These are phyloP conservation scores for Amanita fuliginea DNA, from an alignment of 768 basidiomycete species.

Conservation along the genomic window DNA sequence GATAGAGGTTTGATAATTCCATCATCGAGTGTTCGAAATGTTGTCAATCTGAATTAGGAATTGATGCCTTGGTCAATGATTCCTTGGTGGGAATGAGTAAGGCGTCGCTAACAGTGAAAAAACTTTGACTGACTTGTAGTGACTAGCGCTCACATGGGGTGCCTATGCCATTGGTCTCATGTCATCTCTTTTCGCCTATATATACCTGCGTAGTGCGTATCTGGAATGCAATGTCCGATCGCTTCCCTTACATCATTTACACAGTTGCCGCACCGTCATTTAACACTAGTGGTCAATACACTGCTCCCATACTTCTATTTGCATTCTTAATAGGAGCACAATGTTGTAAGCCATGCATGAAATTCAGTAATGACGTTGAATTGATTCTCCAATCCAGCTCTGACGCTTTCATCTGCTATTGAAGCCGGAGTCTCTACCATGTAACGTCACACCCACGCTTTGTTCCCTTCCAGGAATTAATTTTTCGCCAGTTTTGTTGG, in stretches of 20 bases:
- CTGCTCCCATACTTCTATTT: conserved; percentile 66
- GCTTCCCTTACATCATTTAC: background rate
- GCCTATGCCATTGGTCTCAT: conserved; percentile 67
- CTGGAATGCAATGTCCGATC: background rate
- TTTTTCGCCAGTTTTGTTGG: conserved; percentile 55
- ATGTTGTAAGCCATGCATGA: conserved; percentile 39
- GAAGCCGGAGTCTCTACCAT: conserved; percentile 87
- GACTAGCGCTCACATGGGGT: conserved; percentile 64
- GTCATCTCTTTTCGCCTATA: conserved; percentile 64
- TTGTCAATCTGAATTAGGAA: conserved; percentile 20
- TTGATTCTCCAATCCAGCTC: conserved; percentile 24
- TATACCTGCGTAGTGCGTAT: conserved; percentile 60
- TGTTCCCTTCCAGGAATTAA: background rate
- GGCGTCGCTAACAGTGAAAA: conserved; percentile 12
- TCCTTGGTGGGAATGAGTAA: conserved; percentile 69
- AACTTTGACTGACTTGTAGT: background rate
- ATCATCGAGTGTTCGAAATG: conserved; percentile 2
- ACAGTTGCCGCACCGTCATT: conserved; percentile 67
- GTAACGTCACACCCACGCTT: conserved; percentile 22
- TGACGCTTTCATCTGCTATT: conserved; percentile 62
- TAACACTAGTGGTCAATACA: conserved; percentile 65
- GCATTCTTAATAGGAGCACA: conserved; percentile 71
- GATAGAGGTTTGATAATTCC: conserved; percentile 40
- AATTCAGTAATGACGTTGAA: background rate
- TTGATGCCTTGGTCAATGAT: conserved; percentile 78